These are phyloP conservation scores for Rhizopogon salebrosus DNA, from an alignment of 768 basidiomycete species.

Conservation along the genomic window DNA sequence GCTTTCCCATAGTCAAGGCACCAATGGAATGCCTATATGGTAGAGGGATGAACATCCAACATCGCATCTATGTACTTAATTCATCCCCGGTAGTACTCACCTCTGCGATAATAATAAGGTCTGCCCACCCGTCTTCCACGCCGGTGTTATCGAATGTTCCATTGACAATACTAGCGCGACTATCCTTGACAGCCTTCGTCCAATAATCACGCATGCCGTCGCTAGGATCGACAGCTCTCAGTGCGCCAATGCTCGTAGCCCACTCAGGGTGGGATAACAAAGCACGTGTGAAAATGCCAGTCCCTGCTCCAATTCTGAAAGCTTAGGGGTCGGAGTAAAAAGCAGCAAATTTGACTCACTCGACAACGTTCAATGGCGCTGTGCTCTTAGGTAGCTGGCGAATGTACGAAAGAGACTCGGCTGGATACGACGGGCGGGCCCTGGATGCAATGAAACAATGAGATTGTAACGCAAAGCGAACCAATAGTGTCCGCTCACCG, in stretches of 20 bases:
- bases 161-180: slow-evolving; percentile 45
- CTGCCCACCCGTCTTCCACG: slow-evolving; percentile 65
- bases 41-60: too few relatives aligned
- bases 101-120: slow-evolving; percentile 74
- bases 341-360: slow-evolving; percentile 39
- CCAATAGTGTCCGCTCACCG: slow-evolving; percentile 34
- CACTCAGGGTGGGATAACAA: slow-evolving; percentile 60
- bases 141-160: slow-evolving; percentile 67
- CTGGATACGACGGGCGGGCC: slow-evolving; percentile 79
- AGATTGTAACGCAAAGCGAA: slow-evolving; percentile 25
- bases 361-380: slow-evolving; percentile 56
- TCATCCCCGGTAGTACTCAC: slow-evolving; percentile 26
- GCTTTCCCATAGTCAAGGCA: slow-evolving; percentile 75
- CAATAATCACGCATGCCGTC: slow-evolving; percentile 81
- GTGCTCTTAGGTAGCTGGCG: slow-evolving; percentile 36
- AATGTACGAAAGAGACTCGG: slow-evolving; percentile 55
- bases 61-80: too few relatives aligned
- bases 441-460: slow-evolving; percentile 34
- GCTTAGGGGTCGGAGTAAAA: neutral
- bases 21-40: slow-evolving; percentile 85
- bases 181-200: slow-evolving; percentile 46
- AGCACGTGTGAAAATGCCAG: slow-evolving; percentile 85
- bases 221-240: slow-evolving; percentile 80
- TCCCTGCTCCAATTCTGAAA: slow-evolving; percentile 73
- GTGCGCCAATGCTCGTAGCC: slow-evolving; percentile 41